phyloP scores from a whole-genome alignment of 2,329 filamentous ascomycete genomes.

The Penicillium palitans region DNA sequence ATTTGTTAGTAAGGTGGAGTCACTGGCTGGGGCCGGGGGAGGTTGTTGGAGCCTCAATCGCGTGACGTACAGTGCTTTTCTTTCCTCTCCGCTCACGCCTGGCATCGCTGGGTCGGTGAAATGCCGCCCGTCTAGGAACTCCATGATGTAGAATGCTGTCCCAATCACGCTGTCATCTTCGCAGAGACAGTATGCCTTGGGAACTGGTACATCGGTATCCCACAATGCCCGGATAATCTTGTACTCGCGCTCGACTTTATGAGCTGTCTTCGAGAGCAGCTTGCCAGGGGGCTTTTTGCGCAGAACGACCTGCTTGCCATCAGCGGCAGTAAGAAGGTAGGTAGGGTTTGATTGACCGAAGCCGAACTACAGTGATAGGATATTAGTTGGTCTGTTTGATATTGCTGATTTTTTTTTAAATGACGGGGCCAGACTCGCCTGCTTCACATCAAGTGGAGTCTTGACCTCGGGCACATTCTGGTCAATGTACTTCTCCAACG shows the following conservation, averaged over 20 bases:
- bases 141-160: constrained; percentile 96
- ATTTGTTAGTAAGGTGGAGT: neutral
- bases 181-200: constrained; percentile 79
- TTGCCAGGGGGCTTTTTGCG: constrained; percentile 97
- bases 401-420: neutral
- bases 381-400: constrained; percentile 4
- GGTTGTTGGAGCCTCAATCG: constrained; percentile 4
- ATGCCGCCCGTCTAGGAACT: constrained; percentile 89
- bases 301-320: constrained; percentile 75
- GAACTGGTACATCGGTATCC: constrained; percentile 79
- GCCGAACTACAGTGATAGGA: constrained; percentile 66
- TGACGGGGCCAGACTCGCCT: constrained; percentile 56
- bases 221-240: constrained; percentile 82
- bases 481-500: constrained; percentile 76
- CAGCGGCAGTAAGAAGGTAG: constrained; percentile 78
- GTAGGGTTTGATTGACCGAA: constrained; percentile 98
- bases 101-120: constrained; percentile 86
- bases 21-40: neutral
- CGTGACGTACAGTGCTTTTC: constrained; percentile 64
- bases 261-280: constrained; percentile 88
- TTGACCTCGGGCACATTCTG: constrained; percentile 79
- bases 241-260: constrained; percentile 95
- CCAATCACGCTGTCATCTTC: constrained; percentile 78
- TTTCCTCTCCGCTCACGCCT: constrained; percentile 65
- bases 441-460: constrained; percentile 81